Conservation (phyloP, 257 asterid genomes). For the Nicotiana sylvestris region DNA sequence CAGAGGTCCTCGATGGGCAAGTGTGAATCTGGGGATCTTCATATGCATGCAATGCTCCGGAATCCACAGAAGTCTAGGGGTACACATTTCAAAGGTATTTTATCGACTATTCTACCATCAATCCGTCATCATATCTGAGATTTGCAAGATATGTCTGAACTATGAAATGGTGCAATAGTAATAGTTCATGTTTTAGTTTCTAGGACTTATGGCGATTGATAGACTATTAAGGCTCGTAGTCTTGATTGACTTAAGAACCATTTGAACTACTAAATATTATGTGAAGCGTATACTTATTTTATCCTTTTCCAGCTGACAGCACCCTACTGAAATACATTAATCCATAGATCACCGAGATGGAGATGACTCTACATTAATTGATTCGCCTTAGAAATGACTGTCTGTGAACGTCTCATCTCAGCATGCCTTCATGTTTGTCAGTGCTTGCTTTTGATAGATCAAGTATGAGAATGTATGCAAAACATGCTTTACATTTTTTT, state of each 20-base stretch:
- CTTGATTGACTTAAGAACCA: constrained; percentile 5
- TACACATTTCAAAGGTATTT: constrained; percentile 93
- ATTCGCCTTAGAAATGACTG: neutral
- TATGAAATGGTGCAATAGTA: neutral
- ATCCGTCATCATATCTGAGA: neutral
- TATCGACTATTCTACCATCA: neutral
- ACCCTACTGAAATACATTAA: neutral
- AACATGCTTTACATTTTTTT: too few species aligned
- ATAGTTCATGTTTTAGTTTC: neutral
- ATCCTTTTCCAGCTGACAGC: neutral
- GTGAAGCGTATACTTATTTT: neutral
- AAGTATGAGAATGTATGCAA: too few species aligned
- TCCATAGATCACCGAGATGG: neutral
- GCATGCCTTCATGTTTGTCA: neutral
- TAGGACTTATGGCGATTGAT: neutral
- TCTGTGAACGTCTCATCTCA: neutral
- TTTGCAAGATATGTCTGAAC: neutral
- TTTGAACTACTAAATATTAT: neutral
- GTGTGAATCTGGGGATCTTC: constrained; percentile 96
- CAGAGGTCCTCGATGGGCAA: constrained; percentile 99
- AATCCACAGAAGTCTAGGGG: constrained; percentile 99
- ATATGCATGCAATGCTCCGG: constrained; percentile 99
- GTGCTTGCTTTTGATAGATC: too few species aligned
- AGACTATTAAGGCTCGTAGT: neutral
- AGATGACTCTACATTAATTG: neutral